These are phyloP conservation scores for Trichoderma simmonsii DNA, from an alignment of 2,329 filamentous ascomycete genomes.

Conservation along the genomic window DNA sequence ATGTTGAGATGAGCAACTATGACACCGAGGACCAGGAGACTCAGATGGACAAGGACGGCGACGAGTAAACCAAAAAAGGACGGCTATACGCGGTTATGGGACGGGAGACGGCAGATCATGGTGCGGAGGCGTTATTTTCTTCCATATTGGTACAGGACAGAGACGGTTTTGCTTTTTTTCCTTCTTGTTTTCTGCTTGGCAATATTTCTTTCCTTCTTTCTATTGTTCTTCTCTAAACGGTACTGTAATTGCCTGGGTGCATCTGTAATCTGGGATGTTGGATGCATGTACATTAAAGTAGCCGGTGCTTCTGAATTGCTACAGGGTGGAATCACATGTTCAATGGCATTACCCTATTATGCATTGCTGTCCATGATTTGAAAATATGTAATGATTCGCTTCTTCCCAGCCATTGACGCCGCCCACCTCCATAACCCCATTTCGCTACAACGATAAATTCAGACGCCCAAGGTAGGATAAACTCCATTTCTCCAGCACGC, in stretches of 20 bases:
- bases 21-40: conserved; percentile 43
- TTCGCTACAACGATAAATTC: neutral
- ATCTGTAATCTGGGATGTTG: conserved; percentile 1
- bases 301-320: neutral
- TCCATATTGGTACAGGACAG: neutral
- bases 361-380: neutral
- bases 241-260: neutral
- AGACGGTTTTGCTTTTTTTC: neutral
- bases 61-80: conserved; percentile 29
- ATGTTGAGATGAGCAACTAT: conserved; percentile 48
- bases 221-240: neutral
- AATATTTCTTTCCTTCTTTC: neutral
- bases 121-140: conserved; percentile 7
- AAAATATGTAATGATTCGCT: neutral
- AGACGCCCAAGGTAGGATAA: neutral
- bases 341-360: neutral
- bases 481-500: neutral
- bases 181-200: neutral
- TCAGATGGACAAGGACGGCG: conserved; percentile 34
- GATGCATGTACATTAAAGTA: conserved; percentile 8
- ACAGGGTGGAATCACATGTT: neutral
- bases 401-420: conserved; percentile 1
- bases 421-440: neutral
- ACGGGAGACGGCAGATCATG: neutral
- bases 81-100: neutral